These are phyloP conservation scores for Tricholoma terreum DNA, from an alignment of 768 basidiomycete genomes.

Conservation along the genomic window DNA sequence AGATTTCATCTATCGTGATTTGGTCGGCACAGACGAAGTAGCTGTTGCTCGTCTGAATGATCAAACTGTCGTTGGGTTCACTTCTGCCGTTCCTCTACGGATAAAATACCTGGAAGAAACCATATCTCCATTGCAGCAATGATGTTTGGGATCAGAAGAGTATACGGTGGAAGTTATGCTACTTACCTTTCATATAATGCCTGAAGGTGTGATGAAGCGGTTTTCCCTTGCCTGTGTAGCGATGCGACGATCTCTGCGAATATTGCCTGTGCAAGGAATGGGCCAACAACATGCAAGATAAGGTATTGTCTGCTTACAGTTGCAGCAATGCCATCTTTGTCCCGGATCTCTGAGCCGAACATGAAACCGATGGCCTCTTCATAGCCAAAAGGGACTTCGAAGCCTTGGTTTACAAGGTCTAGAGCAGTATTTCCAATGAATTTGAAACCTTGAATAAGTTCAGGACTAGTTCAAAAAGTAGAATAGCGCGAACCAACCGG, in stretches of 20 bases:
- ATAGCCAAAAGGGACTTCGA: slow-evolving; percentile 77
- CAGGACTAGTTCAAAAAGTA: not conserved
- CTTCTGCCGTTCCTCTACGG: not conserved
- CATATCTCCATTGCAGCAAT: slow-evolving; percentile 48
- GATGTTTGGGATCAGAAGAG: not conserved
- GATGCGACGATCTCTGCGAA: slow-evolving; percentile 67
- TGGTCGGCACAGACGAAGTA: slow-evolving; percentile 78
- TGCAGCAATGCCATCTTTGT: slow-evolving; percentile 87
- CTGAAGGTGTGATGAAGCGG: slow-evolving; percentile 55
- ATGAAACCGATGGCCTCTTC: slow-evolving; percentile 94
- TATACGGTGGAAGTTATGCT: not conserved
- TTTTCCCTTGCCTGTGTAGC: slow-evolving; percentile 49
- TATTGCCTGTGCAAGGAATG: slow-evolving; percentile 42
- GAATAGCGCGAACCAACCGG: slow-evolving; percentile 46
- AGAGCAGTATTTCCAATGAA: slow-evolving; percentile 85
- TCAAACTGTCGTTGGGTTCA: not conserved
- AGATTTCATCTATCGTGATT: slow-evolving; percentile 64
- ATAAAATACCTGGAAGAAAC: slow-evolving; percentile 63
- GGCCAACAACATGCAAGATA: not conserved
- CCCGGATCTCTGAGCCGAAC: slow-evolving; percentile 75
- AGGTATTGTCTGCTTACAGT: slow-evolving; percentile 43
- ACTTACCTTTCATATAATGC: slow-evolving; percentile 57
- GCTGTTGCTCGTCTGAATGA: slow-evolving; percentile 67
- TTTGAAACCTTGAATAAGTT: slow-evolving; percentile 66
- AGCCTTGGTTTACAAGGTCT: slow-evolving; percentile 60